Percentiles rank a stretch among this genome's conserved stretches.
Evolutionary conservation across 2,329 filamentous ascomycete genomes (phyloP).

Genomic region (Cladosporium phlei): DNA sequence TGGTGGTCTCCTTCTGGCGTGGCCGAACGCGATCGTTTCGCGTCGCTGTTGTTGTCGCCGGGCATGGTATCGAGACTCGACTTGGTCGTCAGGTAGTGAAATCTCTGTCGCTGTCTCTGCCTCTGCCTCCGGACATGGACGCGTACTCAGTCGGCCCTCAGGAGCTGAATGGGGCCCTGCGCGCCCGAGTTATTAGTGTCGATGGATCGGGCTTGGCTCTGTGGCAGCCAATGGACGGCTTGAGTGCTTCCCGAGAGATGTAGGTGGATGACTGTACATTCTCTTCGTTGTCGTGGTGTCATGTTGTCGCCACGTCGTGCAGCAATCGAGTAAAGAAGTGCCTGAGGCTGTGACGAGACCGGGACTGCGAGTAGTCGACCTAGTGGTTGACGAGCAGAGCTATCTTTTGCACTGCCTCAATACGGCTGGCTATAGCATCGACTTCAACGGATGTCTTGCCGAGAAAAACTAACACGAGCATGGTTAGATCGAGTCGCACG

Average conservation of each 20-base stretch:
- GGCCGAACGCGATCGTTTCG: constrained; percentile 9
- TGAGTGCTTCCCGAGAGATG: constrained; percentile 3
- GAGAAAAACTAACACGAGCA: neutral
- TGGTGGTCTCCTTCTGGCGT: constrained; percentile 17
- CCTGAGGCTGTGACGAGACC: constrained; percentile 7
- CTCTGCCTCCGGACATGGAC: constrained; percentile 6
- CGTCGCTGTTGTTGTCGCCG: constrained; percentile 6
- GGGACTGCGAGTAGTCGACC: neutral
- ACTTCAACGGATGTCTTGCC: neutral
- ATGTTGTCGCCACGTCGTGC: too few relatives aligned
- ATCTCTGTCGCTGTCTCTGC: neutral
- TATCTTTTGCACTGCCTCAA: constrained; percentile 13
- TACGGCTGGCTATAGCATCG: neutral
- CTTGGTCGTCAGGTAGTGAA: neutral
- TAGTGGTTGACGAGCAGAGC: constrained; percentile 5
- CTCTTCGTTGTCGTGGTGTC: neutral
- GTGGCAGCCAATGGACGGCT: neutral
- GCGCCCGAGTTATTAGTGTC: constrained; percentile 3
- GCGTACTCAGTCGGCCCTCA: constrained; percentile 6
- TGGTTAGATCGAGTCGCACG: neutral
- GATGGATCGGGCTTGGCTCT: constrained; percentile 8
- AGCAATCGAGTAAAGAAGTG: constrained; percentile 4
- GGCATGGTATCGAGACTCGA: neutral
- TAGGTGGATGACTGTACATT: constrained; percentile 12
- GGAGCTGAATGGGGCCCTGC: constrained; percentile 7